A percentile compares a stretch with the other conserved stretches of the same genome.
phyloP scores from a whole-genome alignment of 2,329 filamentous ascomycete species.

The Pezicula carpinea region DNA sequence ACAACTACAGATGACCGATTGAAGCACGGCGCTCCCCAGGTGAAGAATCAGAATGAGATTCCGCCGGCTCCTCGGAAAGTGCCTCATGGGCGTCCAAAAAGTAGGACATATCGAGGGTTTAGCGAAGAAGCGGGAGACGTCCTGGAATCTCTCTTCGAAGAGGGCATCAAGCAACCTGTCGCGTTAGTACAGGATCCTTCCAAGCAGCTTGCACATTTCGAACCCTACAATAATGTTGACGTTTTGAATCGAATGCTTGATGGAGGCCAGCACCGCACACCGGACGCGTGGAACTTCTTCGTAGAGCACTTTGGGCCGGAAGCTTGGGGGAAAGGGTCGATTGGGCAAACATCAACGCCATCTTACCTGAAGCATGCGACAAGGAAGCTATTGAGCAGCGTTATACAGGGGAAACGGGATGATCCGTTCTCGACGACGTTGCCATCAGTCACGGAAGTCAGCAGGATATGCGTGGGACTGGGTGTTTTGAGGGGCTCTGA shows the following conservation, averaged over 20 bases:
- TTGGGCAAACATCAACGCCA: conserved; percentile 10
- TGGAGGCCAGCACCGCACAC: conserved; percentile 8
- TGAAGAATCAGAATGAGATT: background rate
- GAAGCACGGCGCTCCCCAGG: background rate
- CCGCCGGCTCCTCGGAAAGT: background rate
- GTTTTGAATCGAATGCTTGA: conserved; percentile 23
- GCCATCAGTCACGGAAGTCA: conserved; percentile 24
- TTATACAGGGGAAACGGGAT: conserved; percentile 17
- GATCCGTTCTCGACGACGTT: conserved; percentile 16
- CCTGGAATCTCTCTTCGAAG: conserved; percentile 28
- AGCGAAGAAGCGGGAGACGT: conserved; percentile 15
- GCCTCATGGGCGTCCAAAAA: conserved; percentile 3
- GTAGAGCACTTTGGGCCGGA: conserved; percentile 25
- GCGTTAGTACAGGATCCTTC: conserved; percentile 2
- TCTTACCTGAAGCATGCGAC: conserved; percentile 13
- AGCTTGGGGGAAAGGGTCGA: conserved; percentile 10
- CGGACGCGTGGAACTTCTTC: conserved; percentile 27
- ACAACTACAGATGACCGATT: conserved; percentile 8
- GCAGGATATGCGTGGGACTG: conserved; percentile 18
- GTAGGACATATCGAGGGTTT: background rate
- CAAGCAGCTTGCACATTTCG: conserved; percentile 10
- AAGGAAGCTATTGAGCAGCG: conserved; percentile 13
- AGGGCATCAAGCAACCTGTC: conserved; percentile 14
- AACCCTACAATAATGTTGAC: conserved; percentile 23
- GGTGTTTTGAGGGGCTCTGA: conserved; percentile 18